Conservation (phyloP, 768 basidiomycete species). For the Termitomyces sp. region DNA sequence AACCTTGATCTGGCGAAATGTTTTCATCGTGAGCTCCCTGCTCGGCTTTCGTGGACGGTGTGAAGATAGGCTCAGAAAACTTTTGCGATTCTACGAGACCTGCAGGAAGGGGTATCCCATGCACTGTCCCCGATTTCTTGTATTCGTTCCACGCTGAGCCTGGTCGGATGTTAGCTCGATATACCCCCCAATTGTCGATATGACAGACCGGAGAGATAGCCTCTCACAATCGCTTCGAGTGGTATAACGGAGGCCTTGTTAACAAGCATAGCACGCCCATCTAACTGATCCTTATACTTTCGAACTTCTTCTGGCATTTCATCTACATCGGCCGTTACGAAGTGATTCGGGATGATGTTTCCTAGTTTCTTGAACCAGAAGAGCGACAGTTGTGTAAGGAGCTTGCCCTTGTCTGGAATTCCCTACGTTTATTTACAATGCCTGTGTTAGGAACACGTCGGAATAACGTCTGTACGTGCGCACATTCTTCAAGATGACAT, state of each 20-base stretch:
- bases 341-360: conserved; percentile 83
- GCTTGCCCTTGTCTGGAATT: conserved; percentile 88
- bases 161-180: conserved; percentile 22
- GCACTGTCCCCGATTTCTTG: conserved; percentile 80
- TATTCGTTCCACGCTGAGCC: conserved; percentile 98
- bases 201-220: conserved; percentile 84
- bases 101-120: conserved; percentile 71
- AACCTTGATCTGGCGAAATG: conserved; percentile 79
- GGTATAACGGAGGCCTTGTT: conserved; percentile 84
- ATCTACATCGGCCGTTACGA: conserved; percentile 71
- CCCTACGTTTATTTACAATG: conserved; percentile 50
- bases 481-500: conserved; percentile 92
- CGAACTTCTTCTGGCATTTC: conserved; percentile 80
- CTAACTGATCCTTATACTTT: conserved; percentile 70
- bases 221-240: conserved; percentile 93
- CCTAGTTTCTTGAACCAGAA: conserved; percentile 92
- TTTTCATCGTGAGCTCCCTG: conserved; percentile 95
- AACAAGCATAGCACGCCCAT: conserved; percentile 89
- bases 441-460: conserved; percentile 3
- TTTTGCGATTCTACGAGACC: conserved; percentile 84
- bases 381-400: conserved; percentile 84
- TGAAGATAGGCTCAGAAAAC: conserved; percentile 81
- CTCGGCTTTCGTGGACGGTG: conserved; percentile 96
- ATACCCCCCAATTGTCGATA: background rate
- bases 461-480: conserved; percentile 24